Evolutionary conservation across 805 yeast species (phyloP).

Genomic region (Metschnikowia borealis): DNA sequence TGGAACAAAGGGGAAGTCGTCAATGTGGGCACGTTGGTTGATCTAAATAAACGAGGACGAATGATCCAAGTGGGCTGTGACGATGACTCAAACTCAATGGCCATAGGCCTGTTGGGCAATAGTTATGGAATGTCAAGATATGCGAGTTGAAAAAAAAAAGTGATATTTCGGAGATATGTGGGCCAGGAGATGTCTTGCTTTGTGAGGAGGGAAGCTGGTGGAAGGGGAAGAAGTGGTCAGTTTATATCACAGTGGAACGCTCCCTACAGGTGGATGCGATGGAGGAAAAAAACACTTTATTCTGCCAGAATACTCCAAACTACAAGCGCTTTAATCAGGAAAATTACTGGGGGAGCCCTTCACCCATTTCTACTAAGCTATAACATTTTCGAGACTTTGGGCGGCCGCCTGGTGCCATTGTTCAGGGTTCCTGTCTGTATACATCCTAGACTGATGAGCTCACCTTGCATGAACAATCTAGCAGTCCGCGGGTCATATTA

Average conservation of each 20-base stretch:
- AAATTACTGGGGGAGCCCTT: background rate
- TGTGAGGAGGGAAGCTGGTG: background rate
- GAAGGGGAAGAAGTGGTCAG: background rate
- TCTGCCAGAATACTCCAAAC: background rate
- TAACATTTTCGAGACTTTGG: background rate
- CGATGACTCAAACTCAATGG: background rate
- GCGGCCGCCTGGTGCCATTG: background rate
- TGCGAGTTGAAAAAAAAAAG: background rate
- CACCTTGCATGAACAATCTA: slow-evolving; percentile 2
- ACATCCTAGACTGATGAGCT: background rate
- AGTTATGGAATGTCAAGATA: background rate
- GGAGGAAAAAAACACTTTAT: background rate
- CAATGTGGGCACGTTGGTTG: too few species aligned
- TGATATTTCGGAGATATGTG: background rate
- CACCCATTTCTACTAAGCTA: background rate
- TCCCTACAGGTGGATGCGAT: slow-evolving; percentile 1
- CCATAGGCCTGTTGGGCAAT: background rate
- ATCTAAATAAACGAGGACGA: background rate
- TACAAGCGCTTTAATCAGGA: background rate
- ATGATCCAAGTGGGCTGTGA: background rate
- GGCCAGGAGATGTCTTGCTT: background rate
- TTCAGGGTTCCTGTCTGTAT: background rate
- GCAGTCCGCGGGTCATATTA: slow-evolving; percentile 1
- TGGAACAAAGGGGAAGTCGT: too few species aligned
- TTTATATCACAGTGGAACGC: background rate